phyloP scores from a whole-genome alignment of 495 filamentous ascomycete genomes.

The Xylaria cubensis region DNA sequence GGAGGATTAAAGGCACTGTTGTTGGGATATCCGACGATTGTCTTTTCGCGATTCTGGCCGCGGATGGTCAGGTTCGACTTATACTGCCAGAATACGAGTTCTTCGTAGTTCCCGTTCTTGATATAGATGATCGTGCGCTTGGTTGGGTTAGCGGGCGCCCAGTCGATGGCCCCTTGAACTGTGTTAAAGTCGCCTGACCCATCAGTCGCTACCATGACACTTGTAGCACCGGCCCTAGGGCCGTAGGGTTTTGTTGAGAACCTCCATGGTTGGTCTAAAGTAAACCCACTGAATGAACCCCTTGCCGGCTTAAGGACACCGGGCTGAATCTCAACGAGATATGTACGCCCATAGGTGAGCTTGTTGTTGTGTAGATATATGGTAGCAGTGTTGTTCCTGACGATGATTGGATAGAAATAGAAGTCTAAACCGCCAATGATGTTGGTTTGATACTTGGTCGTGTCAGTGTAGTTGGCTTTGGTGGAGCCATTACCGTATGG shows the following conservation, averaged over 20 bases:
- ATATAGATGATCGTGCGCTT: constrained; percentile 22
- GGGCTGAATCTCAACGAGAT: constrained; percentile 28
- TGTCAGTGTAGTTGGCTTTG: constrained; percentile 32
- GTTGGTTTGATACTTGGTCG: constrained; percentile 32
- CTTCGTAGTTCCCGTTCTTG: constrained; percentile 31
- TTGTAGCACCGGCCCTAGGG: constrained; percentile 14
- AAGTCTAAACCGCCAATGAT: constrained; percentile 34
- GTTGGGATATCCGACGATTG: constrained; percentile 31
- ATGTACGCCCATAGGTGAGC: constrained; percentile 28
- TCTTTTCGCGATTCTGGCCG: constrained; percentile 25
- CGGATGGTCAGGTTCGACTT: constrained; percentile 29
- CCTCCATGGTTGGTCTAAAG: constrained; percentile 20
- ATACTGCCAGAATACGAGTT: constrained; percentile 32
- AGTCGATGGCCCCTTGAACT: constrained; percentile 32
- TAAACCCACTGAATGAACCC: constrained; percentile 30
- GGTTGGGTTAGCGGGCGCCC: constrained; percentile 27
- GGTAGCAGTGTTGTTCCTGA: constrained; percentile 26
- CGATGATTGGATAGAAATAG: constrained; percentile 33
- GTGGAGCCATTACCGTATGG: constrained; percentile 33
- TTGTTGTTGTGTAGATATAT: constrained; percentile 33
- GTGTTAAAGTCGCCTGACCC: constrained; percentile 33
- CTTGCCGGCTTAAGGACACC: constrained; percentile 14
- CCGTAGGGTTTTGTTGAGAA: constrained; percentile 30
- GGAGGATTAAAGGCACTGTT: constrained; percentile 35
- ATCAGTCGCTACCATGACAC: constrained; percentile 27